A percentile compares a stretch with the other conserved stretches of the same genome.
Conservation (phyloP, 2,329 filamentous ascomycete species). For the Ascochyta viciae-villosae region DNA sequence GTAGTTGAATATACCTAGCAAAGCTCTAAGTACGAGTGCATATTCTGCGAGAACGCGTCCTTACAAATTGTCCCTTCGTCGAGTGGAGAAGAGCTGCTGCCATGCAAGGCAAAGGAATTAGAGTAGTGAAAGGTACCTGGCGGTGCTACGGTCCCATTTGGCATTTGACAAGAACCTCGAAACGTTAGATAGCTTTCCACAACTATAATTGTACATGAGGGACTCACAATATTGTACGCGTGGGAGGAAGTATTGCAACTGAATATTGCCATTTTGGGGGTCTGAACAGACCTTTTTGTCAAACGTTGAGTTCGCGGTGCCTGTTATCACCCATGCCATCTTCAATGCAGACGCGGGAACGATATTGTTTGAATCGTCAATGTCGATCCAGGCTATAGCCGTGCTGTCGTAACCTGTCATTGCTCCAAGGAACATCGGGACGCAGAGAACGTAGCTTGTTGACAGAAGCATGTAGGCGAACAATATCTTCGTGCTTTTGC, state of each 20-base stretch:
- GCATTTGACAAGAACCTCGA: conserved; percentile 31
- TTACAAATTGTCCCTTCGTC: not conserved
- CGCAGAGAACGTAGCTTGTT: conserved; percentile 37
- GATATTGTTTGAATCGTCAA: conserved; percentile 36
- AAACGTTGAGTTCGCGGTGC: conserved; percentile 24
- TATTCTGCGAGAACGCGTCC: not conserved
- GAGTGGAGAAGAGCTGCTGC: not conserved
- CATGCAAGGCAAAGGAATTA: not conserved
- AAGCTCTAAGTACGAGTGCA: not conserved
- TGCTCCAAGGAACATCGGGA: conserved; percentile 39
- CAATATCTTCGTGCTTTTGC: conserved; percentile 29
- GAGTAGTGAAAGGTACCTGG: not conserved
- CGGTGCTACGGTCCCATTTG: conserved; percentile 29
- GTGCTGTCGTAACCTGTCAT: conserved; percentile 48
- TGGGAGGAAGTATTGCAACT: not conserved
- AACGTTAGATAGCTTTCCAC: not conserved
- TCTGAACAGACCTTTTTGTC: conserved; percentile 18
- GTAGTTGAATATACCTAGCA: conserved; percentile 14
- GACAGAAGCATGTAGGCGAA: conserved; percentile 44
- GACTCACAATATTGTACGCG: not conserved
- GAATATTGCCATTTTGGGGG: not conserved
- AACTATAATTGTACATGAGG: not conserved
- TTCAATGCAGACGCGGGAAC: conserved; percentile 30
- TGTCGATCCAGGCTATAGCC: conserved; percentile 34
- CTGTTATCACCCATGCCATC: conserved; percentile 2